Conservation (phyloP, 2,329 filamentous ascomycete species). For the Tricladium varicosporioides region DNA sequence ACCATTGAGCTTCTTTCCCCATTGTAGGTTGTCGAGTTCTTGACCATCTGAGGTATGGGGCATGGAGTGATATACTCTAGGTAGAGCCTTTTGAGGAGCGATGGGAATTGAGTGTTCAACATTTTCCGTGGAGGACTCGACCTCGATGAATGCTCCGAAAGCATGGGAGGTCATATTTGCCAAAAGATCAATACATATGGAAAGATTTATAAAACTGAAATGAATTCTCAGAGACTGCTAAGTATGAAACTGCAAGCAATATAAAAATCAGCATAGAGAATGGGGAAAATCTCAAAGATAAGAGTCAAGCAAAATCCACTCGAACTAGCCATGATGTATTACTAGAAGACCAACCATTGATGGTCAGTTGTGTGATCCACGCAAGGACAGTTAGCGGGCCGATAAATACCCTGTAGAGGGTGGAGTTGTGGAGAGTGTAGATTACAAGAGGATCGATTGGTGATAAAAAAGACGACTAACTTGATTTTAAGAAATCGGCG, state of each 20-base stretch:
- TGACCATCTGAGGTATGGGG: constrained; percentile 23
- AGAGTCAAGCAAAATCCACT: background rate
- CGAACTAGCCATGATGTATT: background rate
- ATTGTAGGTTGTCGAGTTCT: constrained; percentile 29
- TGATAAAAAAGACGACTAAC: too few relatives aligned
- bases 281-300: background rate
- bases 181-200: background rate
- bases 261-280: background rate
- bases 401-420: background rate
- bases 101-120: constrained; percentile 16
- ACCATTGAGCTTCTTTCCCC: constrained; percentile 23
- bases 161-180: constrained; percentile 25
- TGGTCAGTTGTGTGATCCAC: background rate
- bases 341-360: background rate
- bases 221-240: too few relatives aligned
- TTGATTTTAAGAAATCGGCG: too few relatives aligned
- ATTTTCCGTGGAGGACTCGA: constrained; percentile 21
- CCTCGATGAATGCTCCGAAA: constrained; percentile 28
- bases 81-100: constrained; percentile 30
- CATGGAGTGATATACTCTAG: constrained; percentile 31
- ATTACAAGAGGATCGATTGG: too few relatives aligned
- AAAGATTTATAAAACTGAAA: background rate
- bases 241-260: background rate
- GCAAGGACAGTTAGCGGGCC: background rate
- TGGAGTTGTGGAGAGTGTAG: background rate